These are phyloP conservation scores for Rosa chinensis DNA, from an alignment of 306 rosid species.

Conservation along the genomic window DNA sequence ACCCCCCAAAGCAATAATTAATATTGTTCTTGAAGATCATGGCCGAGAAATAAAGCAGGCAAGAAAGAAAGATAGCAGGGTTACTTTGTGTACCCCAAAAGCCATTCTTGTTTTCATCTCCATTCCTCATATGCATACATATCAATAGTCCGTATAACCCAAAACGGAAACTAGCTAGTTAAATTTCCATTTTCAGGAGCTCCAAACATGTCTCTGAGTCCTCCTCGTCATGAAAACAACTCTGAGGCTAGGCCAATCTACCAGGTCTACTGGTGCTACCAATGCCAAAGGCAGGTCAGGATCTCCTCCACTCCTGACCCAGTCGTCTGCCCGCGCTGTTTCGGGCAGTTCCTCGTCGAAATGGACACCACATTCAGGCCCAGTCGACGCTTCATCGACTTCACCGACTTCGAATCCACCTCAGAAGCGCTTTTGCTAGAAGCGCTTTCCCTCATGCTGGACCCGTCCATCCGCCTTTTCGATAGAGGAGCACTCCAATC, in stretches of 20 bases:
- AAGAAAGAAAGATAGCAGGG: constrained; percentile 19
- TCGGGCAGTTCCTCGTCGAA: constrained; percentile 61
- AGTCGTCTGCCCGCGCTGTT: constrained; percentile 70
- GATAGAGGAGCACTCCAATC: constrained; percentile 9
- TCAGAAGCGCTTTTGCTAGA: constrained; percentile 73
- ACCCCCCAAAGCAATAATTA: background rate
- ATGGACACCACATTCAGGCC: constrained; percentile 45
- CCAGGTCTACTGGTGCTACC: constrained; percentile 76
- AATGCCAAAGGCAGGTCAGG: constrained; percentile 58
- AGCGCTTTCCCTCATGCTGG: constrained; percentile 72
- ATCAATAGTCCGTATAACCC: background rate
- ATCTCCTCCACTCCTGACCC: constrained; percentile 33
- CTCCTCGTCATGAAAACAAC: constrained; percentile 36
- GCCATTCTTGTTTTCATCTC: constrained; percentile 38
- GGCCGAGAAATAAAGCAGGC: background rate
- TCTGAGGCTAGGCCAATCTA: constrained; percentile 19
- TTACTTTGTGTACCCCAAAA: constrained; percentile 49
- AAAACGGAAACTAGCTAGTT: background rate
- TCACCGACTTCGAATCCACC: constrained; percentile 47
- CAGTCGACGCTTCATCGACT: constrained; percentile 29
- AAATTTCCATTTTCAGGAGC: background rate
- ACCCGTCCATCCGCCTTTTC: constrained; percentile 46
- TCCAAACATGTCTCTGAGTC: constrained; percentile 54
- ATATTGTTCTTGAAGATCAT: background rate
- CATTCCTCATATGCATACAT: background rate